Conservation (phyloP, 352 stramenopile species). For the Phytopythium litorale region DNA sequence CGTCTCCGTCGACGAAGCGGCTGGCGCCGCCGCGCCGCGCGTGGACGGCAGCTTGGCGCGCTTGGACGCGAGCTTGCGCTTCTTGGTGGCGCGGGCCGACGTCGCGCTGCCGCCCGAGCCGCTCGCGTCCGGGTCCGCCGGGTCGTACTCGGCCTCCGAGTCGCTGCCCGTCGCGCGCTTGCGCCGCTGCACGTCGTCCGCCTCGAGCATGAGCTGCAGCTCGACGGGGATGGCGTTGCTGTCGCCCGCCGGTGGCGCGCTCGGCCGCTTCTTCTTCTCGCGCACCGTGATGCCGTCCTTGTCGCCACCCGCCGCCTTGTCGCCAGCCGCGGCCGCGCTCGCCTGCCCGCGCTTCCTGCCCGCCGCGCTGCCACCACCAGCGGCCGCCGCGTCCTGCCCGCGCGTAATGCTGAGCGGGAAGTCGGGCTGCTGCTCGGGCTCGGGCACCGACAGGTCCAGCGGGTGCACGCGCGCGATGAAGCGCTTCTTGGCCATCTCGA, state of each 20-base stretch:
- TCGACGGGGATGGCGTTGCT: constrained; percentile 68
- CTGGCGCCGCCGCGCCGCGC: constrained; percentile 23
- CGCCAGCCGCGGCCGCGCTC: background rate
- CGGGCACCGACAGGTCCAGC: constrained; percentile 67
- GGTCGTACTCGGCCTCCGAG: constrained; percentile 61
- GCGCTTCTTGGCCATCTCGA: constrained; percentile 88
- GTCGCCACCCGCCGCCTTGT: constrained; percentile 11
- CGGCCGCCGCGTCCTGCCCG: constrained; percentile 28
- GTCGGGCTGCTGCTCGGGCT: constrained; percentile 53
- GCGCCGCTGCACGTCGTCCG: constrained; percentile 41
- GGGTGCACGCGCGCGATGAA: constrained; percentile 86
- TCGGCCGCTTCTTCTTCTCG: constrained; percentile 54
- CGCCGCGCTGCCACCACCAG: constrained; percentile 6
- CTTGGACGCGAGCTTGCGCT: constrained; percentile 62
- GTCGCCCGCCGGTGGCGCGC: constrained; percentile 12
- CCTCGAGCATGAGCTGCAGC: constrained; percentile 84
- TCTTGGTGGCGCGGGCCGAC: constrained; percentile 36
- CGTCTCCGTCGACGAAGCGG: background rate
- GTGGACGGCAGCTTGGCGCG: constrained; percentile 69
- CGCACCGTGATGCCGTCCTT: constrained; percentile 76
- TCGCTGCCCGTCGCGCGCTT: constrained; percentile 34
- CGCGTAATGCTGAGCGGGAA: constrained; percentile 63
- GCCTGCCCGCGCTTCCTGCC: constrained; percentile 17
- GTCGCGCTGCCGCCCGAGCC: constrained; percentile 10
- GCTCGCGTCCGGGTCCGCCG: constrained; percentile 21